Evolutionary conservation across 2,329 filamentous ascomycete genomes (phyloP).

Genomic region (Trichoderma sp.): DNA sequence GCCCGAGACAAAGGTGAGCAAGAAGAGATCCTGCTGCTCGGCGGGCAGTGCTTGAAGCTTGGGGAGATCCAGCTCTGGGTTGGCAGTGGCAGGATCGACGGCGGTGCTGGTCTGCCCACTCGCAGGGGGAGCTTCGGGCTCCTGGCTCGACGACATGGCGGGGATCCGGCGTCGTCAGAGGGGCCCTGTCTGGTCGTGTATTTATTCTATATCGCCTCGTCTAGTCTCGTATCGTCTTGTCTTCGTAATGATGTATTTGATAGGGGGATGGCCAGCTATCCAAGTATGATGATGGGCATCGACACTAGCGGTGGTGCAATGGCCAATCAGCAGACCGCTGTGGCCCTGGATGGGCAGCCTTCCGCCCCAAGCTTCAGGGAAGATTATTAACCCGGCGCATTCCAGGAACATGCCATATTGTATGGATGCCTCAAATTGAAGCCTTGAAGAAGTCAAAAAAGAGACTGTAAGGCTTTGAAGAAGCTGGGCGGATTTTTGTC

Average conservation of each 20-base stretch:
- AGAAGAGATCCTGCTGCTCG: constrained; percentile 93
- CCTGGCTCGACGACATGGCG: constrained; percentile 38
- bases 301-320: constrained; percentile 15
- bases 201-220: constrained; percentile 9
- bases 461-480: background rate
- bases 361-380: constrained; percentile 22
- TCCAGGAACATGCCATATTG: constrained; percentile 10
- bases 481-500: background rate
- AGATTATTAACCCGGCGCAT: constrained; percentile 34
- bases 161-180: constrained; percentile 22
- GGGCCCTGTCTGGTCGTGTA: constrained; percentile 14
- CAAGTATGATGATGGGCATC: constrained; percentile 19
- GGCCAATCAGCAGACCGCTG: constrained; percentile 22
- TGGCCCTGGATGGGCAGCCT: constrained; percentile 11
- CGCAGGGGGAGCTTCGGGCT: constrained; percentile 33
- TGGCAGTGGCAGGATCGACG: constrained; percentile 45
- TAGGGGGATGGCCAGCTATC: constrained; percentile 13
- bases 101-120: constrained; percentile 33
- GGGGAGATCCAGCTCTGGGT: constrained; percentile 79
- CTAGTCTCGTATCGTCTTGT: background rate
- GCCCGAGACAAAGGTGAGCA: constrained; percentile 82
- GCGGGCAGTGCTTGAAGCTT: constrained; percentile 87
- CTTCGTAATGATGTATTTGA: background rate
- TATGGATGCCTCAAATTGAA: background rate
- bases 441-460: background rate